A percentile compares a stretch with the other conserved stretches of the same genome.
phyloP scores from a whole-genome alignment of 305 asterid genomes.

The Fraxinus baroniana region DNA sequence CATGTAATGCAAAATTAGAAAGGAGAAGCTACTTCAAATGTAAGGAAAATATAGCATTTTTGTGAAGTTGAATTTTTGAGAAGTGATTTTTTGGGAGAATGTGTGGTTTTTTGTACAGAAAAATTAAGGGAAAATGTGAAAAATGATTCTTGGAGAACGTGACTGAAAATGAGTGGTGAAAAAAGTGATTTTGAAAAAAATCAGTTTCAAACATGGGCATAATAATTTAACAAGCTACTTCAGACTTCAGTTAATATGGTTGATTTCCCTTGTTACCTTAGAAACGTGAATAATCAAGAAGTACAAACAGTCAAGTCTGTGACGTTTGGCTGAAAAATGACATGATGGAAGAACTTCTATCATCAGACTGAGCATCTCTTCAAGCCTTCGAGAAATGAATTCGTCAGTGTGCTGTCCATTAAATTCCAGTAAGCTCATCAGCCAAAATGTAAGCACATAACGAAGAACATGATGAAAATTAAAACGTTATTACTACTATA shows the following conservation, averaged over 20 bases:
- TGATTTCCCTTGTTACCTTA: slow-evolving; percentile 46
- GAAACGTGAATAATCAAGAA: slow-evolving; percentile 67
- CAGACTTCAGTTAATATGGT: not conserved
- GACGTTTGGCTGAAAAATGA: slow-evolving; percentile 91
- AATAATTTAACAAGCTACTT: not conserved
- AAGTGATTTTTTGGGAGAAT: not conserved
- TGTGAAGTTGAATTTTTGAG: not conserved
- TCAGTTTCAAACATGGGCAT: not conserved
- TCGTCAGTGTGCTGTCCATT: slow-evolving; percentile 55
- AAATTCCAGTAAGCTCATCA: slow-evolving; percentile 17
- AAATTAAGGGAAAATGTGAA: not conserved
- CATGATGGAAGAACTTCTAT: slow-evolving; percentile 76
- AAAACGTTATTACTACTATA: not conserved
- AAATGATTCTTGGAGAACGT: not conserved
- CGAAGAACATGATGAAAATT: not conserved
- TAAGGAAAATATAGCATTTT: not conserved
- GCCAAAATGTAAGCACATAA: not conserved
- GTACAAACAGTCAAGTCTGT: slow-evolving; percentile 86
- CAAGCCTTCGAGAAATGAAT: slow-evolving; percentile 61
- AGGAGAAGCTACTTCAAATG: not conserved
- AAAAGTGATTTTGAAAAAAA: not conserved
- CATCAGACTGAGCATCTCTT: slow-evolving; percentile 69
- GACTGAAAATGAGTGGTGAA: not conserved
- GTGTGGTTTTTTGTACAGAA: not conserved
- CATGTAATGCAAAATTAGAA: slow-evolving; percentile 21